Conservation (phyloP, 2,329 filamentous ascomycete species). For the Chlorencoelia australis region DNA sequence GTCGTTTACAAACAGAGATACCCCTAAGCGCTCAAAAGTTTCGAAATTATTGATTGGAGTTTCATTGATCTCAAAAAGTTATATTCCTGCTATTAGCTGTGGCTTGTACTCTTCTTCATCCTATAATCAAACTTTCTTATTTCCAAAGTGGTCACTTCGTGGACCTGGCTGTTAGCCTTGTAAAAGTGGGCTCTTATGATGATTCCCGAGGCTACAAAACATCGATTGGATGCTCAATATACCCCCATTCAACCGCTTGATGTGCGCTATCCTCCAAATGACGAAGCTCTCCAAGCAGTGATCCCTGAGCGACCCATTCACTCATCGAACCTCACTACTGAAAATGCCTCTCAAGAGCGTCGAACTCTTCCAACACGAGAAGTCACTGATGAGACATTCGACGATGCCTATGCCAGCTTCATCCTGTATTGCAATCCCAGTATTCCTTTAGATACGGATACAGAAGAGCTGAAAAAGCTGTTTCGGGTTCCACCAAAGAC, state of each 20-base stretch:
- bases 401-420: slow-evolving; percentile 74
- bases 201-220: slow-evolving; percentile 15
- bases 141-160: no score
- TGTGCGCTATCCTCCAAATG: slow-evolving; percentile 8
- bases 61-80: no score
- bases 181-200: no score
- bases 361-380: slow-evolving; percentile 50
- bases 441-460: slow-evolving; percentile 60
- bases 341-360: slow-evolving; percentile 3
- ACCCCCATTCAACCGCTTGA: slow-evolving; percentile 10
- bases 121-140: no score
- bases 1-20: no score
- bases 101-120: no score
- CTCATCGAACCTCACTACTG: slow-evolving; percentile 2
- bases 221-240: slow-evolving; percentile 15
- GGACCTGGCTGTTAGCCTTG: no score
- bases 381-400: slow-evolving; percentile 61
- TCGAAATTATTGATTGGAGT: no score
- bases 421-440: slow-evolving; percentile 86
- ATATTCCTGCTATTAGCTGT: no score
- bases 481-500: slow-evolving; percentile 77
- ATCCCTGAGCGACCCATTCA: slow-evolving; percentile 7
- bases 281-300: slow-evolving; percentile 7
- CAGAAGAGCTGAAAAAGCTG: slow-evolving; percentile 58
- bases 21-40: no score